Evolutionary conservation across 2,329 filamentous ascomycete genomes (phyloP), one percentile per base, ranked within the genome.

Genomic region (Pseudocercospora macadamiae): DNA sequence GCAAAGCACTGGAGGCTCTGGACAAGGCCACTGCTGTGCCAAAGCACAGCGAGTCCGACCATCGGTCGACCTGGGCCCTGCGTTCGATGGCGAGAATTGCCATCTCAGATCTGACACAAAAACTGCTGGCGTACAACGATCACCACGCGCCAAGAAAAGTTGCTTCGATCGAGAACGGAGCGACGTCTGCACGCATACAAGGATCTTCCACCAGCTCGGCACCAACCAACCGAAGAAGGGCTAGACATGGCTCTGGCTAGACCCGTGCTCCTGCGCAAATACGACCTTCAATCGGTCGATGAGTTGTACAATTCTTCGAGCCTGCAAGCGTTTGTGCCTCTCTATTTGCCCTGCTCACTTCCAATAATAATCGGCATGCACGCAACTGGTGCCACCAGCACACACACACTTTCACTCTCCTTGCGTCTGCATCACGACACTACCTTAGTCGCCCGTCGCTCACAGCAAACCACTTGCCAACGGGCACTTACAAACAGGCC

Each of bases 61-160:
- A 49, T 49, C 47, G 47, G 47, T 34, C 26, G 47, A 49, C 47
- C 47, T 49, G 47, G 47, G 47, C 47, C 26, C 47, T 49, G 47
- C 32, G 25, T n/a, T 19, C 47, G 47, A 49, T 49, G 47, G 16
- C 3, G 25, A 49, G 47, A 49, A 34, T 21, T 30, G 47, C 47
- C 47, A 49, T 49, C 25, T 49, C 6, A 32, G 25, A 49, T 49
- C 47, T 49, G 14, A 7, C 47, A 18, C 47, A 10, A 14, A 18
- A 26, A 12, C 25, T 26, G 14, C 25, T 3, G 12, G 10, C 14
- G 25, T 5, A 26, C 47, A 2, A n/a, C 47, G 47, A 49, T 49
- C 47, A 12, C 16, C 16, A 21, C 14, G 21, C 12, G 47, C 47
- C 47, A 49, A 49, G 47, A 49, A 16, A 49, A 32, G n/a, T n/a